Base-by-base conservation (phyloP, 1,139 yeast genomes). In the Hyphopichia wangnamkhiaoensis region DNA sequence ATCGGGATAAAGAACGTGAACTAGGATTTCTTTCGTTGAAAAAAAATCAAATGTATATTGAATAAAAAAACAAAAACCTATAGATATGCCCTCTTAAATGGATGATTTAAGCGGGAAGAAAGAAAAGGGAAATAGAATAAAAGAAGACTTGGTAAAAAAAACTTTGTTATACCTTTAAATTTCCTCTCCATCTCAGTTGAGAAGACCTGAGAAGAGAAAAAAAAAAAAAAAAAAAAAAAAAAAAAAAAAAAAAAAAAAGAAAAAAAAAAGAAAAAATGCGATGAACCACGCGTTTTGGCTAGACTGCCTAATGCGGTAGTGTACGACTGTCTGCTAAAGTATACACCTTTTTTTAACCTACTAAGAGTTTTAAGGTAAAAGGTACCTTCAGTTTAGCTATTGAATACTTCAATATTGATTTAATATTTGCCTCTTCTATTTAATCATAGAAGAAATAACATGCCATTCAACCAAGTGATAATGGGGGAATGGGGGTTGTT, bases 51-150 rank as follows among this genome's bases (percentile, higher is more conserved):
- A 13, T 30, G 33, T 14, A 30, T 19, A 14, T 30, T 14, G 17
- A 30, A 28, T 16, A 16, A 28, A 28, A 28, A 28, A 29, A 14
- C n/a, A 14, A 12, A 38, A 37, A 33, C 38, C 44, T 47, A 47
- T 46, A 54, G 57, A 50, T 53, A 50, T 59, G 72, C 76, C 77
- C 77, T 67, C 75, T 65, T 69, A 69, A 70, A 65, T 58, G 57
- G 47, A 48, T 50, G 53, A 62, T 65, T 69, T 71, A 70, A 71
- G 76, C 75, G 77, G 77, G 76, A 70, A 64, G 76, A 65, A 65
- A 61, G 52, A 52, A 53, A 47, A 33, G 34, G 37, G 41, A 48
- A 43, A 43, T 37, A 38, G 43, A 34, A 39, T 27, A 23, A 31
- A 16, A 25, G 19, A 35, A 32, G 32, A 24, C 14, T 24, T 32